Evolutionary conservation across 2,329 filamentous ascomycete genomes (phyloP).

Genomic region (Colletotrichum karsti): DNA sequence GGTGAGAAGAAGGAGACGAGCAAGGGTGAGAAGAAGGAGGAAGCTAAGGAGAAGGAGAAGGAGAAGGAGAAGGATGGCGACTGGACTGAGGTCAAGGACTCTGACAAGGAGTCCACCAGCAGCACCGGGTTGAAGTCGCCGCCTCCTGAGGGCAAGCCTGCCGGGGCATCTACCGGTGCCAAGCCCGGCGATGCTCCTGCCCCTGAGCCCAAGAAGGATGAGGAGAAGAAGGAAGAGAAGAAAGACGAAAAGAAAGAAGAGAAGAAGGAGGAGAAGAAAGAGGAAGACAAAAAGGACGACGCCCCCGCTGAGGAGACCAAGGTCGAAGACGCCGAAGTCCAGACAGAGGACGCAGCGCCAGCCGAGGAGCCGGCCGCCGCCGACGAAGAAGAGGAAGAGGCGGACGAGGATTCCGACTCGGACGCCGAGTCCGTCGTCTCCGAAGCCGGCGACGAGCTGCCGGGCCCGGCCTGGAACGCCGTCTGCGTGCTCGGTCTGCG

Average conservation of each 20-base stretch:
- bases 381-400: too few relatives aligned
- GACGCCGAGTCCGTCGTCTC: background rate
- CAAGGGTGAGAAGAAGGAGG: constrained; percentile 30
- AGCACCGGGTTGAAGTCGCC: constrained; percentile 1
- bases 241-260: background rate
- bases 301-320: background rate
- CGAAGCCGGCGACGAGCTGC: constrained; percentile 25
- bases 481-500: constrained; percentile 49
- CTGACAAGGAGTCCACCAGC: constrained; percentile 5
- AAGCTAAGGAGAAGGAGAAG: constrained; percentile 27
- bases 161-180: background rate
- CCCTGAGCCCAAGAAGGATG: constrained; percentile 10
- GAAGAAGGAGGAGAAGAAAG: background rate
- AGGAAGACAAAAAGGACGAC: background rate
- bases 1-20: constrained; percentile 25
- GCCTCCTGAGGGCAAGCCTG: background rate
- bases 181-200: constrained; percentile 1
- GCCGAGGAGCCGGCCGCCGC: background rate
- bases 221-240: constrained; percentile 4
- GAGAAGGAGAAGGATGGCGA: constrained; percentile 31
- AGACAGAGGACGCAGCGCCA: constrained; percentile 14
- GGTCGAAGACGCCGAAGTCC: background rate
- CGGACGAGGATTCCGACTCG: constrained; percentile 3
- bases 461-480: constrained; percentile 47
- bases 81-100: constrained; percentile 10